Evolutionary conservation across 371 early-diverging fungal genomes (phyloP).

Genomic region (Apophysomyces trapeziformis): DNA sequence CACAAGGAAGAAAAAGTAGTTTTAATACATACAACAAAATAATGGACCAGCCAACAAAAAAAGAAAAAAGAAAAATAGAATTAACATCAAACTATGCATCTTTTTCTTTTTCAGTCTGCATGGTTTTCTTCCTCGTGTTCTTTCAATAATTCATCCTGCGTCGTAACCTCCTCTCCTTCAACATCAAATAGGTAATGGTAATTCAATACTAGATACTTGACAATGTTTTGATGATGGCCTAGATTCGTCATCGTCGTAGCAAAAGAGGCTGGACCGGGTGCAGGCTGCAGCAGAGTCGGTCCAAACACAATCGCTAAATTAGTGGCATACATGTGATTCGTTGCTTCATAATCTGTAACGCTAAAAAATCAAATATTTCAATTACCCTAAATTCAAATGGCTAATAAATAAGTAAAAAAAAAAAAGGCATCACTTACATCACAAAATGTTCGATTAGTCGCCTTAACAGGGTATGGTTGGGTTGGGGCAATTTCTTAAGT

Average conservation of each 20-base stretch:
- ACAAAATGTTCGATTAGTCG: conserved; percentile 81
- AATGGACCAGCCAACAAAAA: conserved; percentile 18
- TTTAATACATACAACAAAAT: neutral
- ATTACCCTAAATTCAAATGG: neutral
- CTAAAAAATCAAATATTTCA: conserved; percentile 28
- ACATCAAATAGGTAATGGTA: conserved; percentile 86
- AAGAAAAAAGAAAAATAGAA: neutral
- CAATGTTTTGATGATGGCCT: conserved; percentile 80
- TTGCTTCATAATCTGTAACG: conserved; percentile 82
- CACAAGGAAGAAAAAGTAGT: conserved; percentile 4
- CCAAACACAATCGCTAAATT: conserved; percentile 90
- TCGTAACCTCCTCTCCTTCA: conserved; percentile 60
- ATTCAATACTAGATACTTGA: conserved; percentile 81
- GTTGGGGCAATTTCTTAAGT: conserved; percentile 66
- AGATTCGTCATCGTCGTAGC: conserved; percentile 81
- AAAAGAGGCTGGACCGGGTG: conserved; percentile 74
- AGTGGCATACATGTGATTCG: conserved; percentile 87
- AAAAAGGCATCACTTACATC: conserved; percentile 40
- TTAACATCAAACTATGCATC: no score
- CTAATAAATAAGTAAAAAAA: neutral
- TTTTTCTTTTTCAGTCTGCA: neutral
- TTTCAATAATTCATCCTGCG: conserved; percentile 13
- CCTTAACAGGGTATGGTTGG: conserved; percentile 75
- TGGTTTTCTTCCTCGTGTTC: conserved; percentile 21
- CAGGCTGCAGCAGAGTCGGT: conserved; percentile 78